Evolutionary conservation across 208 protist species (phyloP), one percentile per base, ranked within the genome.

Genomic region (Acanthamoeba lenticulata): DNA sequence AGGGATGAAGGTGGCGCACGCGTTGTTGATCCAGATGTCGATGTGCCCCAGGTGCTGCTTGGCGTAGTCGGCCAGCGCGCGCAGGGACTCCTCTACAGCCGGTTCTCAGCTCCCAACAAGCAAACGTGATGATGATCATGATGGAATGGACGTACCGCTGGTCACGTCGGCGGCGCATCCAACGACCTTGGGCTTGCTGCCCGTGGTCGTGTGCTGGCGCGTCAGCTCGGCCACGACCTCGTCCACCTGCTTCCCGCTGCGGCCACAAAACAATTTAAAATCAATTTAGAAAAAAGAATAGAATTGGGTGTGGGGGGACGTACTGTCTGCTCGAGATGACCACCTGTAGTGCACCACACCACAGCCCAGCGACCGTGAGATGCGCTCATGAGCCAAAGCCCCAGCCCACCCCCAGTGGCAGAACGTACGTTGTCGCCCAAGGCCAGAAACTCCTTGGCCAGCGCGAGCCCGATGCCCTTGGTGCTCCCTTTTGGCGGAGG

Each of bases 21-120:
- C 74, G 44, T 86, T 86, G 74, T 86, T 86, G 34, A 86, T 86
- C 74, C 74, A 86, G 27, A 86, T 44, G 42, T 86, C 74, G 74
- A 86, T 86, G 3, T 2, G 2, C 7, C 74, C 74, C 42, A 86
- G 74, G 21, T 86, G 34, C 74, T 86, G 24, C 74, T 55, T 52
- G 11, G 24, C 74, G 21, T n/a, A 86, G 74, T 29, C 74, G 6
- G 74, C 74, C 74, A 86, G 44, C 1, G 21, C 40, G 34, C 32
- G 38, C 38, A 86, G 42, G 11, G 38, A 55, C 2, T 86, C 74
- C 74, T 55, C 74, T 86, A n/a, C 38, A 11, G n/a, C 21, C 21
- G 52, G 11, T 27, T 60, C 15, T 60, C 52, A 60, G 52, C 15
- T 21, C 52, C 21, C 21, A 21, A 27, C 15, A 21, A 11, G 11